Evolutionary conservation across 306 rosid species (phyloP), one percentile per base, ranked within the genome.

Genomic region (Alnus glutinosa): DNA sequence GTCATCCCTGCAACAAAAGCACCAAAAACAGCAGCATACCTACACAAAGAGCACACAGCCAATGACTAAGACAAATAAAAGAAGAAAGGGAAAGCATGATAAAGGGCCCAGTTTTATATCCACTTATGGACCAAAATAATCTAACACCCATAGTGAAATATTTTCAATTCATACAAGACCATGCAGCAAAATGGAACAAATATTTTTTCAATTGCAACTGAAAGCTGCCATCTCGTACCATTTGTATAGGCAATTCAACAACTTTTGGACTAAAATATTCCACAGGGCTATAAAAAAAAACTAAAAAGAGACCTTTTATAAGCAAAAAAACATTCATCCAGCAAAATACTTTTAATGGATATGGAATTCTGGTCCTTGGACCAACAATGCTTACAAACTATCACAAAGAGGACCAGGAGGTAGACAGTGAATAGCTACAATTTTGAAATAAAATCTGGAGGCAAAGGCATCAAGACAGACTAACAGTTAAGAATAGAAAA

Each of bases 21-120:
- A 52, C 93, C 93, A 77, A 95, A 95, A 64, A 90, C 88, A 58
- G 97, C 97, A 85, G 98, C 98, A 89, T 91, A 89, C 89, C 98
- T 95, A 70, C 82, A 85, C 76, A 80, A 80, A 57, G 30, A 59
- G 59, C 47, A 77, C 47, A 77, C 2, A 0, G 6, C 42, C 54
- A 15, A 36, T 16, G 61, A 75, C 44, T 47, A 18, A 76, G 5
- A 34, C 1, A 62, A 28, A 14, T 14, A 58, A 3, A 58, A 23
- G 6, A 59, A 28, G 37, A 15, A 5, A 63, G 10, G 51, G n/a
- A 11, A 37, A 37, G 18, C 19, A n/a, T 18, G 7, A 19, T 18
- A 39, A 18, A 68, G 7, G 7, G 13, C 30, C 72, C 14, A 42
- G 11, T 68, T 42, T 42, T 42, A 68, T 16, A 68, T 68, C 16